Evolutionary conservation across 1,284 basidiomycete genomes (phyloP), one percentile per base, ranked within the genome.

Genomic region (Rhodotorula sp.): DNA sequence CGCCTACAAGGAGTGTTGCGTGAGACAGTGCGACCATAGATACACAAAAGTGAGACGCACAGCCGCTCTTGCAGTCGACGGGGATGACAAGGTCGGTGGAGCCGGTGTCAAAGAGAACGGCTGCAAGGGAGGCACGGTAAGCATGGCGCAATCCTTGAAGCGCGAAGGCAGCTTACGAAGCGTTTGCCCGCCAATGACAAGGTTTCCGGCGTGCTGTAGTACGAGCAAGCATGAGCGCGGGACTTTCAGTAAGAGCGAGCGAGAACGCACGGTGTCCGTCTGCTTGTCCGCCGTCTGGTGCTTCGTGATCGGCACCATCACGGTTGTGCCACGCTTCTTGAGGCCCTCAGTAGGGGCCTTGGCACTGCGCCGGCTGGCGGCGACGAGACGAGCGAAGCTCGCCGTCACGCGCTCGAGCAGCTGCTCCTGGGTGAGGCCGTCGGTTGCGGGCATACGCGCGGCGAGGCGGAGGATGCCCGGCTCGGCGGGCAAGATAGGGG

Each of bases 31-130:
- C 9, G 39, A 39, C 7, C 15, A 39, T 39, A 15, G 7, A 39
- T 39, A 39, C 39, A 15, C n/a, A n/a, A n/a, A n/a, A n/a, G n/a
- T n/a, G 39, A 15, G 39, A 39, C 44, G 10, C 19, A 44, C 54
- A 36, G 8, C 54, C 34, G 9, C 12, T 29, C 15, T 51, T 29
- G 50, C 50, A 51, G n/a, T 29, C 50, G n/a, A 51, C 50, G 1
- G 44, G 53, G 17, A 66, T n/a, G 36, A 58, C 39, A 9, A 66
- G 36, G 50, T 66, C 64, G 25, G 37, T 9, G 22, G 57, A 59
- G 37, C 64, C 64, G 2, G 64, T 65, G 37, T 65, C 64, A 37
- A 65, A 13, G n/a, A 58, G 17, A 29, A 65, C 34, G 27, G 46
- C 62, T 64, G 54, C n/a, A 13, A 7, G 19, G 10, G 41, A 3